Conservation (phyloP, 805 yeast genomes). For the Naumovozyma dairenensis region DNA sequence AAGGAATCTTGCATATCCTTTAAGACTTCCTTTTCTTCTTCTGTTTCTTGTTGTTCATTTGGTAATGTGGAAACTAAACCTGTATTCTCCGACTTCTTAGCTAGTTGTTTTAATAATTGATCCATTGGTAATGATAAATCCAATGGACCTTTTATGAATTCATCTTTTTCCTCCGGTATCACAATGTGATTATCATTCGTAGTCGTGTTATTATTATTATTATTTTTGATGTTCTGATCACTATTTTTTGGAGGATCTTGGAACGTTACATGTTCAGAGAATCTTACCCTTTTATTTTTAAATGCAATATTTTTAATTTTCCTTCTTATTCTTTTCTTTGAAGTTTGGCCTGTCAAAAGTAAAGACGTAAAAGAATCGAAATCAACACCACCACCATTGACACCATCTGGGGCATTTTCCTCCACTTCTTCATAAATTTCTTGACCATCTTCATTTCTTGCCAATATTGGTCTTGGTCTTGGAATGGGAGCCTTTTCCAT, state of each 20-base stretch:
- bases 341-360: constrained; percentile 71
- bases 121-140: constrained; percentile 72
- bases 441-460: constrained; percentile 41
- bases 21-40: constrained; percentile 61
- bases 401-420: constrained; percentile 10
- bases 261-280: constrained; percentile 52
- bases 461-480: constrained; percentile 67
- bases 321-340: constrained; percentile 32
- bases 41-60: constrained; percentile 32
- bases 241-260: constrained; percentile 20
- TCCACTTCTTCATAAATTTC: constrained; percentile 37
- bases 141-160: constrained; percentile 24
- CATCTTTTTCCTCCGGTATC: constrained; percentile 10
- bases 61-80: constrained; percentile 26
- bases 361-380: constrained; percentile 80
- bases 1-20: constrained; percentile 68
- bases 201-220: not conserved
- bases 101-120: constrained; percentile 45
- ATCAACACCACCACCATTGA: constrained; percentile 42
- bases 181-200: constrained; percentile 10
- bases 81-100: constrained; percentile 16
- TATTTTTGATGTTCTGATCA: constrained; percentile 2
- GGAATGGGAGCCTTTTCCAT: constrained; percentile 56
- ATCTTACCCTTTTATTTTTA: constrained; percentile 55
- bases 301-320: constrained; percentile 26